These are phyloP conservation scores for Fusarium sp. DNA, from an alignment of 2,329 filamentous ascomycete genomes.

Conservation along the genomic window DNA sequence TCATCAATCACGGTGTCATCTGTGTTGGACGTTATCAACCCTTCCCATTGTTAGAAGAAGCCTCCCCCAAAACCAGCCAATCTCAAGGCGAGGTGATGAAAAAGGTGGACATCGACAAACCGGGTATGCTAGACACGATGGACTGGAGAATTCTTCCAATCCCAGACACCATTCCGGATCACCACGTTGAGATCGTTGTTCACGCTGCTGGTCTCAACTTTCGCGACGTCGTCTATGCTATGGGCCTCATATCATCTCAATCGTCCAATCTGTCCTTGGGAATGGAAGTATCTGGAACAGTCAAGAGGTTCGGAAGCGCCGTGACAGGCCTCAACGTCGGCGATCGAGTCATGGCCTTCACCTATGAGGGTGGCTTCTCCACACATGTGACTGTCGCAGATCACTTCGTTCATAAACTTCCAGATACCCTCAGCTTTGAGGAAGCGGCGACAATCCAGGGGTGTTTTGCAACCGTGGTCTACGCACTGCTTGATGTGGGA, in stretches of 20 bases:
- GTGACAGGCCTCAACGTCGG: conserved; percentile 25
- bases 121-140: conserved; percentile 7
- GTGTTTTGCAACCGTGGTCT: conserved; percentile 49
- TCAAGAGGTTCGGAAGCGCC: conserved; percentile 3
- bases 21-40: conserved; percentile 15
- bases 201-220: conserved; percentile 17
- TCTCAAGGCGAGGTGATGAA: not conserved
- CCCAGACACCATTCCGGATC: not conserved
- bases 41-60: not conserved
- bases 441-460: conserved; percentile 50
- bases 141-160: not conserved
- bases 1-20: not conserved
- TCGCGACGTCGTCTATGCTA: conserved; percentile 11
- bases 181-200: conserved; percentile 7
- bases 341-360: conserved; percentile 38
- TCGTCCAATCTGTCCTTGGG: not conserved
- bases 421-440: conserved; percentile 50
- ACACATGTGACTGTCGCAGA: conserved; percentile 12
- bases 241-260: conserved; percentile 11
- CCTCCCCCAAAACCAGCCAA: not conserved
- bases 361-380: conserved; percentile 8
- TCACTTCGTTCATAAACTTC: conserved; percentile 47
- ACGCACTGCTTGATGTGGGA: conserved; percentile 27
- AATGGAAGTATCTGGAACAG: not conserved
- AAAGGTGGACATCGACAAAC: conserved; percentile 4